A percentile compares a stretch with the other conserved stretches of the same genome.
These are phyloP conservation scores for Fraxinus cuspidata DNA, from an alignment of 257 asterid species.

Conservation along the genomic window DNA sequence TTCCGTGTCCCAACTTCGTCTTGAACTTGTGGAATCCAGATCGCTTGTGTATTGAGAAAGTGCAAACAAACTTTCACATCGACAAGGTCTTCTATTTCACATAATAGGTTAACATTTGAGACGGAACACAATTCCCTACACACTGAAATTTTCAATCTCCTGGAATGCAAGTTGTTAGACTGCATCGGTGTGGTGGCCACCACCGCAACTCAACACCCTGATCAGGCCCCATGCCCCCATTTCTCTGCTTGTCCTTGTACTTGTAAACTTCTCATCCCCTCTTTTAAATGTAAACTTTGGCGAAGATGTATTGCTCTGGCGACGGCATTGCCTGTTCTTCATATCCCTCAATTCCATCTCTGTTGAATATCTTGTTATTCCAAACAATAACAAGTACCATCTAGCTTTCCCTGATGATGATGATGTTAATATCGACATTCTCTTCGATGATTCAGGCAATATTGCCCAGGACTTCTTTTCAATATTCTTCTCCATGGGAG, in stretches of 20 bases:
- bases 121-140: too few species aligned
- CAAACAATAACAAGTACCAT: constrained; percentile 56
- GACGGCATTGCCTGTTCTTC: constrained; percentile 57
- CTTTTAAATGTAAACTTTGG: constrained; percentile 13
- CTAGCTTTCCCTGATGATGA: constrained; percentile 45
- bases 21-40: too few species aligned
- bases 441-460: too few species aligned
- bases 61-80: background rate
- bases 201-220: constrained; percentile 59
- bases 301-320: constrained; percentile 32
- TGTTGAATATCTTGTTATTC: constrained; percentile 48
- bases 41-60: background rate
- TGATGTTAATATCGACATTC: constrained; percentile 38
- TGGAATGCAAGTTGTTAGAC: constrained; percentile 17
- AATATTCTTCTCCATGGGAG: constrained; percentile 11
- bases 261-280: constrained; percentile 7
- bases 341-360: constrained; percentile 54
- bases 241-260: constrained; percentile 16
- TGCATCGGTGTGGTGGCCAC: constrained; percentile 32
- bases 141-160: constrained; percentile 20
- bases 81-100: too few species aligned
- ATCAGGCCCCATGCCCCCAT: constrained; percentile 51
- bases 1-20: too few species aligned
- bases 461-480: background rate
- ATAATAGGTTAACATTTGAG: too few species aligned